Percentiles rank a stretch among this genome's conserved stretches.
These are phyloP conservation scores for Pythium coloratum DNA, from an alignment of 352 stramenopile genomes.

Conservation along the genomic window DNA sequence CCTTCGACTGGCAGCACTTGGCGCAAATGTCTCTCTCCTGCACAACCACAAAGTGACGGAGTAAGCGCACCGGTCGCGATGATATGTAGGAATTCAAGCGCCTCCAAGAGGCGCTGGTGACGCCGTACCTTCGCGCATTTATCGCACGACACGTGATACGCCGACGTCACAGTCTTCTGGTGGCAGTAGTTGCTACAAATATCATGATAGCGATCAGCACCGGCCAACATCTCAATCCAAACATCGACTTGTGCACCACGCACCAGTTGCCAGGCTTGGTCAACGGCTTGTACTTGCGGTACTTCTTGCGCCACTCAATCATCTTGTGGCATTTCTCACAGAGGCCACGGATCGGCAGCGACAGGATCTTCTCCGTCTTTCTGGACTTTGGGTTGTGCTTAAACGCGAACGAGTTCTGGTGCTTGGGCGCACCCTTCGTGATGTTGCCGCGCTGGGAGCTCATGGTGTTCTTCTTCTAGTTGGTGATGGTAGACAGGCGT, in stretches of 20 bases:
- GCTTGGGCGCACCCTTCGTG: constrained; percentile 89
- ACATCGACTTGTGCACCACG: constrained; percentile 6
- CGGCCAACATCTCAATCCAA: background rate
- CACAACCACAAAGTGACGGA: background rate
- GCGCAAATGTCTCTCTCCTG: constrained; percentile 83
- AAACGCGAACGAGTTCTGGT: constrained; percentile 99
- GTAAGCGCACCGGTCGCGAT: background rate
- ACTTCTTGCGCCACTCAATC: constrained; percentile 99
- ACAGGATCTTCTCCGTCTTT: constrained; percentile 94
- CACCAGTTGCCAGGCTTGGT: constrained; percentile 93
- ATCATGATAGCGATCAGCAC: background rate
- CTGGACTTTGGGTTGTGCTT: constrained; percentile 98
- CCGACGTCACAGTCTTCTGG: constrained; percentile 90
- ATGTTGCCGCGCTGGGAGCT: constrained; percentile 84
- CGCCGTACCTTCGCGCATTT: constrained; percentile 76
- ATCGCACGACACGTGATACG: constrained; percentile 95
- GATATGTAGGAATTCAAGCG: background rate
- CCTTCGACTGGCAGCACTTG: constrained; percentile 85
- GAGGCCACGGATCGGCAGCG: constrained; percentile 89
- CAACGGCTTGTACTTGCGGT: constrained; percentile 98
- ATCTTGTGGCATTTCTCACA: constrained; percentile 94
- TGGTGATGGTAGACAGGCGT: too few relatives aligned
- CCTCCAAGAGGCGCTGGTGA: background rate
- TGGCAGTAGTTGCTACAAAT: constrained; percentile 87
- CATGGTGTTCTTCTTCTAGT: constrained; percentile 39